Conservation (phyloP, 1,284 basidiomycete species). For the Cutaneotrichosporon cutaneum region DNA sequence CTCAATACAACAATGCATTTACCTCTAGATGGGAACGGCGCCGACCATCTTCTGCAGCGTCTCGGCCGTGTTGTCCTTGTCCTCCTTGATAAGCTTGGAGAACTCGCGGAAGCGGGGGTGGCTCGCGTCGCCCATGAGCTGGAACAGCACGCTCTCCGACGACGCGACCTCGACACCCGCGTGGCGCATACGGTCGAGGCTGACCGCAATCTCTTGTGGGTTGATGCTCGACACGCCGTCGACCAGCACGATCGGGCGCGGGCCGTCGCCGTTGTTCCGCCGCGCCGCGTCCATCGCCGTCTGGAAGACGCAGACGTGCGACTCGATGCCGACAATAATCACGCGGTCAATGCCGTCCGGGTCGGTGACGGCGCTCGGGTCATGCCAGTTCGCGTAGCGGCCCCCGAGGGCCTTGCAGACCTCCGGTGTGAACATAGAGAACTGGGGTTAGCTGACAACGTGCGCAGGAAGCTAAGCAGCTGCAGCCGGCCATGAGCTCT, state of each 20-base stretch:
- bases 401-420: constrained; percentile 59
- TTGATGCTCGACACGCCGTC: constrained; percentile 85
- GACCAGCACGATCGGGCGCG: constrained; percentile 63
- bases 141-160: constrained; percentile 76
- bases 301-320: constrained; percentile 86
- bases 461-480: background rate
- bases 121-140: constrained; percentile 64
- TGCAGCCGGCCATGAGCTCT: too few species aligned
- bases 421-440: constrained; percentile 77
- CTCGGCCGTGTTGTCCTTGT: constrained; percentile 63
- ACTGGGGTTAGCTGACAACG: constrained; percentile 52
- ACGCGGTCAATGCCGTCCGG: constrained; percentile 57
- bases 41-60: constrained; percentile 15
- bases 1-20: constrained; percentile 3
- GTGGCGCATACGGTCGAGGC: constrained; percentile 64
- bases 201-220: constrained; percentile 54
- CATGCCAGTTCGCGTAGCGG: constrained; percentile 11
- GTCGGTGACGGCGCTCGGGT: constrained; percentile 1
- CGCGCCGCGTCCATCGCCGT: constrained; percentile 62
- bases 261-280: constrained; percentile 35
- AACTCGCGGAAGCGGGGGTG: constrained; percentile 72
- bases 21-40: constrained; percentile 3
- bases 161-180: constrained; percentile 75
- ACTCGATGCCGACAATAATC: constrained; percentile 84
- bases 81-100: constrained; percentile 70